These are phyloP conservation scores for Aphanocladium album DNA, from an alignment of 2,329 filamentous ascomycete species.

Conservation along the genomic window DNA sequence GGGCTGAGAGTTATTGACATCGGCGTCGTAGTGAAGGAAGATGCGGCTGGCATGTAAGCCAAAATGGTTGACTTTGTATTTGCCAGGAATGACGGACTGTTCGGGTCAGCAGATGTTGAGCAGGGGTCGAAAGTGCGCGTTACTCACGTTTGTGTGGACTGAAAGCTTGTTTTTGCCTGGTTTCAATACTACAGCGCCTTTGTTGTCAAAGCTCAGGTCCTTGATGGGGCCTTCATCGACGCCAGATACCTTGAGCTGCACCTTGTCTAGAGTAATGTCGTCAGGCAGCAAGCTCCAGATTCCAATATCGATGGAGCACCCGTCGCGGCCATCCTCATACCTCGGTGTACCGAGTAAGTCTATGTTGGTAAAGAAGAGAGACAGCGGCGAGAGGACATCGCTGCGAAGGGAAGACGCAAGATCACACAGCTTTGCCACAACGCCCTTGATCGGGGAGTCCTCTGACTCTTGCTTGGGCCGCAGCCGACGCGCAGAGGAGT, in stretches of 20 bases:
- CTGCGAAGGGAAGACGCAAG: conserved; percentile 42
- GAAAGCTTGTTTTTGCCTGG: conserved; percentile 44
- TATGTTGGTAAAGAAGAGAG: conserved; percentile 68
- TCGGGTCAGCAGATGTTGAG: conserved; percentile 22
- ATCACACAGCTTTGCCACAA: conserved; percentile 43
- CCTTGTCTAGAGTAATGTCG: conserved; percentile 59
- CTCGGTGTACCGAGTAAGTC: conserved; percentile 62
- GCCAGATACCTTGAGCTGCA: conserved; percentile 59
- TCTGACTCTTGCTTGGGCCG: conserved; percentile 23
- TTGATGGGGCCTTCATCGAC: conserved; percentile 50
- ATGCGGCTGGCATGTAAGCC: conserved; percentile 60
- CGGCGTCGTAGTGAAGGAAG: conserved; percentile 59
- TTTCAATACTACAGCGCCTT: conserved; percentile 28
- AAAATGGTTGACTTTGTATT: conserved; percentile 70
- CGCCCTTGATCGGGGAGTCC: conserved; percentile 38
- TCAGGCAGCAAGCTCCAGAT: conserved; percentile 70
- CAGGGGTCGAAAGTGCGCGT: neutral
- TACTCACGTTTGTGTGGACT: conserved; percentile 32
- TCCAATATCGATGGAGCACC: conserved; percentile 64
- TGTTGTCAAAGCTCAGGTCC: conserved; percentile 44
- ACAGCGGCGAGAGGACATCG: conserved; percentile 63
- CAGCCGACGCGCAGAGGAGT: conserved; percentile 24
- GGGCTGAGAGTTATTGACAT: conserved; percentile 42
- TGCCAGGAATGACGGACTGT: conserved; percentile 62
- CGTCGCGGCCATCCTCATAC: conserved; percentile 68